Evolutionary conservation across 2,329 filamentous ascomycete genomes (phyloP).

Genomic region (Cadophora gregata): DNA sequence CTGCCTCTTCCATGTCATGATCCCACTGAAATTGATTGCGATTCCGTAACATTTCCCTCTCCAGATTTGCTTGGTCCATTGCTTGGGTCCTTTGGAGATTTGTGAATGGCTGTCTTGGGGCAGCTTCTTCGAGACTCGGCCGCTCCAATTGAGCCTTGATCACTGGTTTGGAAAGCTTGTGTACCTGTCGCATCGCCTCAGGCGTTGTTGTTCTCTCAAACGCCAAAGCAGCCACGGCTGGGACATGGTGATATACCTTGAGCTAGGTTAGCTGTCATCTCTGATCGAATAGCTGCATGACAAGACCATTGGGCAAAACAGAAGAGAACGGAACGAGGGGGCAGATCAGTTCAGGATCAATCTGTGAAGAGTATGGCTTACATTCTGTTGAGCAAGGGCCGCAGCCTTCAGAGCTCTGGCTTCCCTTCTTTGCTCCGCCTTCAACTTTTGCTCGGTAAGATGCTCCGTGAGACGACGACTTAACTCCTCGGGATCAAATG

Average conservation of each 20-base stretch:
- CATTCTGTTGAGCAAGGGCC: constrained; percentile 28
- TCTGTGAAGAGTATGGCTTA: background rate
- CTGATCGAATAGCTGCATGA: too few species aligned
- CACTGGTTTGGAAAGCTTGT: constrained; percentile 52
- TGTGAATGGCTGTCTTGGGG: constrained; percentile 19
- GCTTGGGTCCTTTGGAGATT: constrained; percentile 34
- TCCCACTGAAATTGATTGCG: constrained; percentile 54
- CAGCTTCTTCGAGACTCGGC: constrained; percentile 37
- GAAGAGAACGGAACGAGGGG: too few species aligned
- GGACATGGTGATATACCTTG: constrained; percentile 55
- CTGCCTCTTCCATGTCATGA: constrained; percentile 47
- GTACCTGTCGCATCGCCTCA: constrained; percentile 49
- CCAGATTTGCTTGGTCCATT: constrained; percentile 42
- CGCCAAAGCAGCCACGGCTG: constrained; percentile 59
- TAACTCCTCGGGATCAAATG: constrained; percentile 62
- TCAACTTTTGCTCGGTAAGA: constrained; percentile 55
- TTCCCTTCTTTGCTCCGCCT: constrained; percentile 39
- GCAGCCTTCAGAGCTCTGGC: constrained; percentile 31
- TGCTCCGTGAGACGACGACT: constrained; percentile 58
- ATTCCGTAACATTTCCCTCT: constrained; percentile 47
- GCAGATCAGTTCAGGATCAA: background rate
- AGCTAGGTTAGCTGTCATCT: background rate
- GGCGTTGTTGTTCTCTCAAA: constrained; percentile 60
- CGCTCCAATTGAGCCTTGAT: constrained; percentile 50
- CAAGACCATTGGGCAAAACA: background rate